Percentiles rank a stretch among this genome's conserved stretches.
Evolutionary conservation across 345 rosid genomes (phyloP).

Genomic region (Acer negundo): DNA sequence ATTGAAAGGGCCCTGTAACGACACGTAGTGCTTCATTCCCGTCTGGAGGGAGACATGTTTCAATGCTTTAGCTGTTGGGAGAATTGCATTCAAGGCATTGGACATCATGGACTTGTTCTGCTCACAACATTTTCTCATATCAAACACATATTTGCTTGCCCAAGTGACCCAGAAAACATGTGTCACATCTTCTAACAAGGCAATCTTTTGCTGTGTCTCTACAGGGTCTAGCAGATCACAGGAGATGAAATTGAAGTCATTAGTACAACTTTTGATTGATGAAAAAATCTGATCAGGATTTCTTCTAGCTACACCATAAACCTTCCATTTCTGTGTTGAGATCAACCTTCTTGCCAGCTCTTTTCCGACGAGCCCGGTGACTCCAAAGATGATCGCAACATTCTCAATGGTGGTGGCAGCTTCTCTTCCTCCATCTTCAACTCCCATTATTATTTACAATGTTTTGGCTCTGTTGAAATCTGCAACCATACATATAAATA

Average conservation of each 20-base stretch:
- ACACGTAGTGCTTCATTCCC: slow-evolving; percentile 81
- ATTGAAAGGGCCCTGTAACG: slow-evolving; percentile 33
- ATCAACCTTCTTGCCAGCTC: slow-evolving; percentile 57
- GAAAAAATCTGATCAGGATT: slow-evolving; percentile 36
- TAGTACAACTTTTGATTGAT: slow-evolving; percentile 33
- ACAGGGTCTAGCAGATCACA: slow-evolving; percentile 66
- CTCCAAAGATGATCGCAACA: slow-evolving; percentile 82
- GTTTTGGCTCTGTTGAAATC: neutral
- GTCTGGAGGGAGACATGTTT: slow-evolving; percentile 84
- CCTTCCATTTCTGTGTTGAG: slow-evolving; percentile 66
- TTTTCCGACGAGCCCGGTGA: slow-evolving; percentile 84
- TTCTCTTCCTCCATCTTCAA: slow-evolving; percentile 28
- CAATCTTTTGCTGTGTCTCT: slow-evolving; percentile 52
- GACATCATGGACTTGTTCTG: slow-evolving; percentile 71
- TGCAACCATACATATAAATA: neutral
- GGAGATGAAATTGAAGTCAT: slow-evolving; percentile 61
- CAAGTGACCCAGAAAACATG: slow-evolving; percentile 91
- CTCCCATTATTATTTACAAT: slow-evolving; percentile 34
- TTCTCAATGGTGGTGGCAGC: slow-evolving; percentile 15
- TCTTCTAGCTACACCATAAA: slow-evolving; percentile 81
- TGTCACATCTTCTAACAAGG: slow-evolving; percentile 51
- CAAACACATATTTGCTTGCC: slow-evolving; percentile 61
- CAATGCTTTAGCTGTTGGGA: slow-evolving; percentile 49
- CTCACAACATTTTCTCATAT: slow-evolving; percentile 59
- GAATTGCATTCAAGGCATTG: slow-evolving; percentile 63